Evolutionary conservation across 257 asterid species (phyloP), one percentile per base, ranked within the genome.

Genomic region (Solanum clarkiae): DNA sequence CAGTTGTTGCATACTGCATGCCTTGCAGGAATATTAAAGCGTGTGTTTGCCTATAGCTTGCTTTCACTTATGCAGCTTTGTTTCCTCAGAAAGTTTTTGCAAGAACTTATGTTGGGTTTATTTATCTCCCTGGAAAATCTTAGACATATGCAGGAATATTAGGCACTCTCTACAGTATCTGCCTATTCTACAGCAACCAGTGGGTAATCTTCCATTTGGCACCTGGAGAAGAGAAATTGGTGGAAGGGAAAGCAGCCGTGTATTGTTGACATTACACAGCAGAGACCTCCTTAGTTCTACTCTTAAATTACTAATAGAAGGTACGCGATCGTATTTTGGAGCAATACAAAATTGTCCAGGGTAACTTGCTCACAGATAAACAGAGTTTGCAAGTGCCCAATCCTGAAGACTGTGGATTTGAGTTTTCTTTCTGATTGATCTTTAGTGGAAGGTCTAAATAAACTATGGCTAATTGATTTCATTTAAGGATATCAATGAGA

Each of bases 91-190:
- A 7, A 17, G 17, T 77, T 10, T 69, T 60, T 49, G 29, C 54
- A 6, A 24, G 44, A 56, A 81, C 84, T 74, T 70, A 56, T 82
- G 65, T 16, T 60, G 57, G 47, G 57, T 56, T 10, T 63, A 66
- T 63, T 8, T 75, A 74, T 57, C 57, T 53, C 80, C 59, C 60
- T 57, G 79, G 62, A 36, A 49, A 81, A 87, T 72, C 56, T 84
- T 89, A 93, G 98, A 90, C 83, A 51, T 91, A 63, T 92, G 93
- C 94, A 91, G 92, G 88, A 89, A 93, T 87, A 85, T 90, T 83
- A 80, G 86, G 81, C 84, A 84, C 90, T 91, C 88, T 86, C 92
- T 91, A 69, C 90, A 93, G 74, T 90, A 88, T 85, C 86, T 93
- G 68, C 91, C 94, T 70, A 81, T 91, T 87, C 85, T 93, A 71